Conservation (phyloP, 2,329 filamentous ascomycete genomes). For the Colletotrichum sp. region DNA sequence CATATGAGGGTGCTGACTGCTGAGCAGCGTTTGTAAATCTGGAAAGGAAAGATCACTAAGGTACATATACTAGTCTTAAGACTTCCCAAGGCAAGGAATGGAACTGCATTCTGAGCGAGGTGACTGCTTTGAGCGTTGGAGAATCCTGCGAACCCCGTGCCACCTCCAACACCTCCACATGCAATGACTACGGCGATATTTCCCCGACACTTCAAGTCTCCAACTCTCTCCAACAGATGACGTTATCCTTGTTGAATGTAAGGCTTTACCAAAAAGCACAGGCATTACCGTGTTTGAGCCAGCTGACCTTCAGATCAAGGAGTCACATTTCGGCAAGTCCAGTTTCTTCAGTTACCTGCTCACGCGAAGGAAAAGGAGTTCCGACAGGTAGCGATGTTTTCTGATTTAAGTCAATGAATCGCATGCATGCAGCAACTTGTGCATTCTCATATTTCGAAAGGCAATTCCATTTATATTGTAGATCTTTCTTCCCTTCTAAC, state of each 20-base stretch:
- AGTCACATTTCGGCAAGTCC: neutral
- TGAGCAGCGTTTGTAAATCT: neutral
- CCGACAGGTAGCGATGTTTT: neutral
- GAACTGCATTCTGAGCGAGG: accelerated
- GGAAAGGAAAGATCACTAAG: neutral
- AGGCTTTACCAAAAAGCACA: neutral
- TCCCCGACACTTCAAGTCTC: neutral
- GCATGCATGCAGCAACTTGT: neutral
- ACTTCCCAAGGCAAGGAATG: neutral
- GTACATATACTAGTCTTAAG: neutral
- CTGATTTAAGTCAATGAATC: neutral
- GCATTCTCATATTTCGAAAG: neutral
- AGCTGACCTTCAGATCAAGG: neutral
- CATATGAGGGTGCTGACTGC: neutral
- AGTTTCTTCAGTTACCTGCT: neutral
- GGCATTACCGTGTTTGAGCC: neutral
- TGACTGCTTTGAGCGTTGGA: neutral
- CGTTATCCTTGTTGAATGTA: neutral
- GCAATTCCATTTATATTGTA: neutral
- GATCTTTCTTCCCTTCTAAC: no score
- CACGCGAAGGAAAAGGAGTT: neutral
- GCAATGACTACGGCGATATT: neutral
- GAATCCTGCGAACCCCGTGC: neutral
- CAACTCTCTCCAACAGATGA: neutral
- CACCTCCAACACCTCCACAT: neutral